phyloP scores from a whole-genome alignment of 2,329 filamentous ascomycete genomes.

The Ceratocystis destructans region DNA sequence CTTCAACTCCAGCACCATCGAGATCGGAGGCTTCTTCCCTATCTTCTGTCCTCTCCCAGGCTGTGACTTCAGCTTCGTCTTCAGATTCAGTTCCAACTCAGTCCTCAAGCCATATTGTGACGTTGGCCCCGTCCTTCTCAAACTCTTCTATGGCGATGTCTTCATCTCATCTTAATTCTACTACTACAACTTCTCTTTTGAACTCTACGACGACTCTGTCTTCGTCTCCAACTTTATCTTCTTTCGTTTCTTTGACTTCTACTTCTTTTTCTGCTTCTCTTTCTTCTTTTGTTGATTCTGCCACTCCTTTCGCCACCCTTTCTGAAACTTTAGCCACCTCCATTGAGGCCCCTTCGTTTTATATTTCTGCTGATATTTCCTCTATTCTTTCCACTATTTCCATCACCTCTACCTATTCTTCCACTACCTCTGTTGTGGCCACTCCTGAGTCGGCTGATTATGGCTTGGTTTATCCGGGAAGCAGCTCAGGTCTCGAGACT shows the following conservation, averaged over 20 bases:
- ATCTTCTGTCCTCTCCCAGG: not conserved
- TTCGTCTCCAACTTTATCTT: not conserved
- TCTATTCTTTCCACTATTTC: not conserved
- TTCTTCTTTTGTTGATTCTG: slow-evolving; percentile 6
- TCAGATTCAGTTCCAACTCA: not conserved
- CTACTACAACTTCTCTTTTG: not conserved
- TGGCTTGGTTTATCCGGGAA: too few species aligned
- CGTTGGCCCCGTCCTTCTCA: not conserved
- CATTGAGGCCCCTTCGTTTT: not conserved
- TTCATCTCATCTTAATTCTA: not conserved
- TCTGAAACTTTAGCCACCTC: not conserved
- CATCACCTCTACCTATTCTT: not conserved
- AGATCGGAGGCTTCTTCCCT: not conserved
- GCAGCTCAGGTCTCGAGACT: not conserved
- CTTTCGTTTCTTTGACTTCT: not conserved
- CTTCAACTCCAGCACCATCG: not conserved
- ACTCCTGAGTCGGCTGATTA: not conserved
- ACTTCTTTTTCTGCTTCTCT: not conserved
- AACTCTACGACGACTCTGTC: not conserved
- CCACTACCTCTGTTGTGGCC: not conserved
- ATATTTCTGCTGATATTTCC: slow-evolving; percentile 1
- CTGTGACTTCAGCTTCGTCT: not conserved
- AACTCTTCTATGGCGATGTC: not conserved
- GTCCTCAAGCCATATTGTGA: not conserved
- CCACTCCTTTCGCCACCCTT: not conserved